Evolutionary conservation across 768 basidiomycete genomes (phyloP).

Genomic region (Collybia mongolica): DNA sequence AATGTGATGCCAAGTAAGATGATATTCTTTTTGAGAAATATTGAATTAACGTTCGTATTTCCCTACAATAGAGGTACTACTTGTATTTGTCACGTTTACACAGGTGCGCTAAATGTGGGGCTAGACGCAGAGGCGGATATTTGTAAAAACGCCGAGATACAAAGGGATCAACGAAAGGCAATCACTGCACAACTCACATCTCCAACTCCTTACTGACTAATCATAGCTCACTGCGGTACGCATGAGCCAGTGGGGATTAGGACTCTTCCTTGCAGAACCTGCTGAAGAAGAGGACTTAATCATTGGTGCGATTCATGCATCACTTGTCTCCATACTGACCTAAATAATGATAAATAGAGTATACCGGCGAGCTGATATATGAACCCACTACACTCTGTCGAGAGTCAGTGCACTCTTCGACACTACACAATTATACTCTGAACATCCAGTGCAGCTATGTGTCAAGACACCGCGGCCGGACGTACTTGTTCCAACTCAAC

Average conservation of each 20-base stretch:
- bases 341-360: constrained; percentile 42
- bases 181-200: neutral
- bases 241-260: constrained; percentile 49
- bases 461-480: constrained; percentile 47
- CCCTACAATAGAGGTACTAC: constrained; percentile 20
- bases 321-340: neutral
- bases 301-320: constrained; percentile 30
- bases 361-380: constrained; percentile 60
- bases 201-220: neutral
- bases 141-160: constrained; percentile 52
- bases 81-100: neutral
- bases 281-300: constrained; percentile 47
- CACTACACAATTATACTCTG: neutral
- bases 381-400: constrained; percentile 48
- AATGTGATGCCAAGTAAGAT: constrained; percentile 49
- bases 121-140: constrained; percentile 25
- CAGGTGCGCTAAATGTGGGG: neutral
- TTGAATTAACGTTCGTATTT: neutral
- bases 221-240: constrained; percentile 41
- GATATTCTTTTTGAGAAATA: neutral
- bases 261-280: constrained; percentile 48
- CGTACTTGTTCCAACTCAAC: constrained; percentile 63
- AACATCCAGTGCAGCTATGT: constrained; percentile 31
- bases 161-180: constrained; percentile 45
- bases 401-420: constrained; percentile 36